Percentiles rank a stretch among this genome's conserved stretches.
These are phyloP conservation scores for Mariannaea sp. DNA, from an alignment of 2,329 filamentous ascomycete species.

Conservation along the genomic window DNA sequence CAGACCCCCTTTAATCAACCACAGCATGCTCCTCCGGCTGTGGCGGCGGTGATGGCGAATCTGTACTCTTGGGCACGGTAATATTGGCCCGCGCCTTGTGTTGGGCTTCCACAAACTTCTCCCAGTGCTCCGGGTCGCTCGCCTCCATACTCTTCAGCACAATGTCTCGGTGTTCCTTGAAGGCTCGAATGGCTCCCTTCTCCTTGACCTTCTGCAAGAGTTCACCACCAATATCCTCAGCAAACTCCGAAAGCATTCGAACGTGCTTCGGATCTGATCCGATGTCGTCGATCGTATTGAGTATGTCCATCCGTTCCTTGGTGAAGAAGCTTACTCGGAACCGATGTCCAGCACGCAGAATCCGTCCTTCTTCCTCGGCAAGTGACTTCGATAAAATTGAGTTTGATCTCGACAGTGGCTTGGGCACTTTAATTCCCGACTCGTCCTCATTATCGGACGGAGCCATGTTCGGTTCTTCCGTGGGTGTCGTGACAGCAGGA, in stretches of 20 bases:
- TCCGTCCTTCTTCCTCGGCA: constrained; percentile 61
- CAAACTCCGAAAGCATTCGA: constrained; percentile 62
- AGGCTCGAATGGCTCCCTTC: constrained; percentile 64
- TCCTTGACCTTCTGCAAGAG: constrained; percentile 59
- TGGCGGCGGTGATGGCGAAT: constrained; percentile 21
- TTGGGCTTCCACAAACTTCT: constrained; percentile 65
- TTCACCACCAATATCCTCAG: constrained; percentile 66
- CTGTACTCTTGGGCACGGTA: constrained; percentile 38
- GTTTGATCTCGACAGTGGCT: constrained; percentile 54
- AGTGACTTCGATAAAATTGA: constrained; percentile 60
- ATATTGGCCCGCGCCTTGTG: constrained; percentile 62
- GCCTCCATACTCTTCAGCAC: constrained; percentile 57
- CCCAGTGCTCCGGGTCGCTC: constrained; percentile 70
- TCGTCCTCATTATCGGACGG: constrained; percentile 58
- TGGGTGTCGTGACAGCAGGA: constrained; percentile 30
- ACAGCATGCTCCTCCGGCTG: constrained; percentile 49
- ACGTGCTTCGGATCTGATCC: constrained; percentile 56
- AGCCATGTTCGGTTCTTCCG: constrained; percentile 44
- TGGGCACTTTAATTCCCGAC: constrained; percentile 47
- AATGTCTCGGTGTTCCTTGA: constrained; percentile 61
- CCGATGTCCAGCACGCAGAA: constrained; percentile 59
- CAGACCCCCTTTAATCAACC: constrained; percentile 42
- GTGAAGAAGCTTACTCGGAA: constrained; percentile 60
- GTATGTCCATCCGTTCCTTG: constrained; percentile 55
- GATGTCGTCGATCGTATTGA: constrained; percentile 56